Base-by-base conservation (phyloP, 2,329 filamentous ascomycete genomes). In the Pseudocercospora macadamiae region DNA sequence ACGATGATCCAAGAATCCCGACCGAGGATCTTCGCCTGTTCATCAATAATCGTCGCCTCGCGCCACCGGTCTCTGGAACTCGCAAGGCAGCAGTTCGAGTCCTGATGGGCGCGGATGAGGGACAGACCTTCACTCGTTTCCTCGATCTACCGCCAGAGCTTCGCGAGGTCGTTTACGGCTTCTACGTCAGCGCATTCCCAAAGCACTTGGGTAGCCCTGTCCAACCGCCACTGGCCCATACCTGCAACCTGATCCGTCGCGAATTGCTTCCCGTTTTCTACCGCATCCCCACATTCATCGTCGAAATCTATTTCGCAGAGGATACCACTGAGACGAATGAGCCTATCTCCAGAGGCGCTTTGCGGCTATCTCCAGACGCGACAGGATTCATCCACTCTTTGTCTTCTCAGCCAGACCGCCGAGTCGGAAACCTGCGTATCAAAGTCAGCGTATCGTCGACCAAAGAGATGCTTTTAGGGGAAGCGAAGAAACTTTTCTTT, bases 101-200 rank as follows among this genome's bases (percentile, higher is more conserved):
- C 3, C 55, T 57, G 4, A 16, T 36, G 36, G 39, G 30, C 5
- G 55, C 48, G 16, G 55, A 57, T 18, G 37, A 57, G 19, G 23
- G 3, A 16, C 18, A 12, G 0, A 37, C 9, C 2, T 57, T 48
- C 37, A 5, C 45, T 3, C 39, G 23, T 2, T 51, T 61, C 32
- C 16, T 8, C 2, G 47, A 62, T 7, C 25, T 62, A 4, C 60
- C 60, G 16, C 26, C 56, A 8, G 60, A 62, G 14, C 39, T 62
- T 12, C 56, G 56, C 10, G 52, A 54, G 32, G 23, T 25, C 2
- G 45, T 62, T 7, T 57, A 54, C 49, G 19, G 45, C 2, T 51
- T 51, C 14, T 37, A 60, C 12, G 12, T 59, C 12, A 34, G 18
- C 12, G 39, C 39, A 5, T 39, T 62, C n/a, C 45, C 39, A 5